Evolutionary conservation across 495 filamentous ascomycete genomes (phyloP).

Genomic region (Glonium stellatum): DNA sequence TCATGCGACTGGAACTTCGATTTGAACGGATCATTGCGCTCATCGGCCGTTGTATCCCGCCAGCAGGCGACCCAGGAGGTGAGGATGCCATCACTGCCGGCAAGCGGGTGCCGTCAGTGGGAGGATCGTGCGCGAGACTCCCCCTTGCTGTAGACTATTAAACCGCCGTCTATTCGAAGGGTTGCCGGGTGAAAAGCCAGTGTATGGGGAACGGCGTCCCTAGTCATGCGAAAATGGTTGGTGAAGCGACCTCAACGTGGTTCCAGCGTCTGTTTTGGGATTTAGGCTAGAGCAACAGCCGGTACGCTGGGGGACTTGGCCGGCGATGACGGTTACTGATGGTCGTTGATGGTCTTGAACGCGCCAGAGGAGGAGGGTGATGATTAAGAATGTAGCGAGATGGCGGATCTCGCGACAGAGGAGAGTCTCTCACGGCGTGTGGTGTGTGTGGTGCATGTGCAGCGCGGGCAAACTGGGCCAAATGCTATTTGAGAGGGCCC

Average conservation of each 20-base stretch:
- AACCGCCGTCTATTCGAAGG: not conserved
- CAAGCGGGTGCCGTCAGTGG: constrained; percentile 10
- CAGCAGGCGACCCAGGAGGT: constrained; percentile 54
- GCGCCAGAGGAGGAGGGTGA: not conserved
- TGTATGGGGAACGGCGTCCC: not conserved
- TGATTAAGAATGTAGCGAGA: not conserved
- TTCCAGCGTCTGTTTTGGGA: too few relatives aligned
- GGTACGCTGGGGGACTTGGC: not conserved
- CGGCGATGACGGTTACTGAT: not conserved
- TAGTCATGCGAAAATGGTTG: constrained; percentile 8
- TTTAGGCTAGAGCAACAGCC: not conserved
- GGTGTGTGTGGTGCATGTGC: not conserved
- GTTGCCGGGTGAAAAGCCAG: not conserved
- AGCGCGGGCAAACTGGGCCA: not conserved
- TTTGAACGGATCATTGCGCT: constrained; percentile 78
- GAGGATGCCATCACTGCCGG: constrained; percentile 45
- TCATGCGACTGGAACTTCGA: constrained; percentile 84
- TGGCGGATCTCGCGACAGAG: not conserved
- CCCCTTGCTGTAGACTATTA: not conserved
- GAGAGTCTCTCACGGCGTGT: not conserved
- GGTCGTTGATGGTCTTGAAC: not conserved
- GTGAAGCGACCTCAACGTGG: constrained; percentile 7
- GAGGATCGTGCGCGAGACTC: constrained; percentile 16
- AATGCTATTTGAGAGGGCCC: not conserved
- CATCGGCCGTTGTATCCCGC: constrained; percentile 60